Evolutionary conservation across 306 rosid genomes (phyloP).

Genomic region (Cyamopsis tetragonoloba): DNA sequence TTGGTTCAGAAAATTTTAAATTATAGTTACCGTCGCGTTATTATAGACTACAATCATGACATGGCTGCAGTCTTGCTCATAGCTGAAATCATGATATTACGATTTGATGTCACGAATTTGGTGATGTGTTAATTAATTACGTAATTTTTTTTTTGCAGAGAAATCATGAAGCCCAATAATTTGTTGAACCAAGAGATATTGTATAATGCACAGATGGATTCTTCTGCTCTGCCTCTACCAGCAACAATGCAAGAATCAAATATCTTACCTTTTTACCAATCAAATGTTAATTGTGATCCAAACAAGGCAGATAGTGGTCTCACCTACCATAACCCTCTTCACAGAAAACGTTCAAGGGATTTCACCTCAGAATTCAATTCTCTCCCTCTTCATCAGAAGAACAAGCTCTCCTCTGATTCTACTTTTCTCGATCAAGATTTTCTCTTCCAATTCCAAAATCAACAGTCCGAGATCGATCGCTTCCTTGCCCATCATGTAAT

Average conservation of each 20-base stretch:
- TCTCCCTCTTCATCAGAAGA: constrained; percentile 32
- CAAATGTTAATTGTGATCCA: constrained; percentile 38
- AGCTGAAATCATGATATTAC: no score
- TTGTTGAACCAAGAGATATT: constrained; percentile 15
- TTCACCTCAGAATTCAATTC: constrained; percentile 27
- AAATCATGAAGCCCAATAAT: constrained; percentile 35
- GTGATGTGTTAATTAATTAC: no score
- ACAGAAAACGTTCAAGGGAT: constrained; percentile 38
- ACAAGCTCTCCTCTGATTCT: constrained; percentile 12
- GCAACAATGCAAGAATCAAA: constrained; percentile 40
- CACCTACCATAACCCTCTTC: constrained; percentile 38
- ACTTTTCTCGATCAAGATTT: constrained; percentile 16
- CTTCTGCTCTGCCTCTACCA: constrained; percentile 34
- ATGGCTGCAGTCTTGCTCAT: no score
- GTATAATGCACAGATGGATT: constrained; percentile 35
- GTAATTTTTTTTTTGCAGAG: constrained; percentile 42
- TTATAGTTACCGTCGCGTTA: no score
- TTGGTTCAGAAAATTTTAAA: no score
- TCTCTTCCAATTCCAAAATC: constrained; percentile 32
- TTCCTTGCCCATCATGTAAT: constrained; percentile 37
- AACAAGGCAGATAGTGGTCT: constrained; percentile 67
- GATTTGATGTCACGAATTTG: no score
- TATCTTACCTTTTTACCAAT: constrained; percentile 36
- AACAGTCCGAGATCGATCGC: constrained; percentile 29
- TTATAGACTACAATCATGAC: no score